phyloP scores from a whole-genome alignment of 2,329 filamentous ascomycete species.

The Pseudocercospora macadamiae region DNA sequence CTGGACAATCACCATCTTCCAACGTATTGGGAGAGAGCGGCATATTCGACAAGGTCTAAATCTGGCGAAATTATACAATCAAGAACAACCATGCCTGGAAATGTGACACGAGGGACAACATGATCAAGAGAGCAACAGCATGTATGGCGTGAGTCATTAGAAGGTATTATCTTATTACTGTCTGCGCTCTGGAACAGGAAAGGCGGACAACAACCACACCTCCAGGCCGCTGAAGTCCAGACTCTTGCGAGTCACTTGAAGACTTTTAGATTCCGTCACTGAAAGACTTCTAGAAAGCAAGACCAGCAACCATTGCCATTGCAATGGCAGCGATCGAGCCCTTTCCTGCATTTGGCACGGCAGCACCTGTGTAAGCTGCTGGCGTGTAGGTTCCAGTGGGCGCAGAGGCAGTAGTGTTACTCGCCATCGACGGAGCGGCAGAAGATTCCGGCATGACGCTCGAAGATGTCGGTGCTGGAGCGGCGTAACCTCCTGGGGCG shows the following conservation, averaged over 20 bases:
- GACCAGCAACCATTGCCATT: not conserved
- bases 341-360: not conserved
- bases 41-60: not conserved
- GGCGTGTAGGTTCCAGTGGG: not conserved
- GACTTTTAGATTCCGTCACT: not conserved
- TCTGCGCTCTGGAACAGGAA: not conserved
- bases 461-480: not conserved
- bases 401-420: not conserved
- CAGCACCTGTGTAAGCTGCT: not conserved
- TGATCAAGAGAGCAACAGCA: too few relatives aligned
- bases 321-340: not conserved
- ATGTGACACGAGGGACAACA: not conserved
- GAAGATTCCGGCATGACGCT: not conserved
- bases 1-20: not conserved
- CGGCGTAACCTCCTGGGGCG: not conserved
- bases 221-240: not conserved
- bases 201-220: not conserved
- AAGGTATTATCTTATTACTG: not conserved
- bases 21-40: not conserved
- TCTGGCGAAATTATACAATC: not conserved
- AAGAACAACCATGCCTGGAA: not conserved
- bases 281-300: not conserved
- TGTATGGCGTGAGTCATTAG: not conserved
- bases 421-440: not conserved
- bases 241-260: not conserved